Conservation (phyloP, 352 stramenopile species). For the Globisporangium echinulatum region DNA sequence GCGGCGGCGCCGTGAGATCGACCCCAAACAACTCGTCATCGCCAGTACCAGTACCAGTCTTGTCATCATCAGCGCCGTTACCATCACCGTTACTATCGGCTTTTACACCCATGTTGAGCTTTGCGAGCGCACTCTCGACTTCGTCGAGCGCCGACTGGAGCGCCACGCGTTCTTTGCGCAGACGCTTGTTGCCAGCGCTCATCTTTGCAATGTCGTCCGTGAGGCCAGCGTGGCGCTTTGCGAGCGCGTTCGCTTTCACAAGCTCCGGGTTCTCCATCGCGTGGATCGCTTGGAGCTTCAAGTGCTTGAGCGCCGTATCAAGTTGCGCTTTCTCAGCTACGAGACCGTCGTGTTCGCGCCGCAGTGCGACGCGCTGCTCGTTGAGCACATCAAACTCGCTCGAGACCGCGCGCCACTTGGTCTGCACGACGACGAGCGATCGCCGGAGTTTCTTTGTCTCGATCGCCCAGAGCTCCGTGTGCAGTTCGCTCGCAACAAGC, state of each 20-base stretch:
- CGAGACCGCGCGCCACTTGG: constrained; percentile 72
- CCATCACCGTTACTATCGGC: constrained; percentile 43
- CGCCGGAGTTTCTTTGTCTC: constrained; percentile 79
- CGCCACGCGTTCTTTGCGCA: constrained; percentile 71
- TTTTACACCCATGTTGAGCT: constrained; percentile 41
- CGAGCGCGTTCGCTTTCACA: constrained; percentile 66
- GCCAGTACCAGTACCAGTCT: constrained; percentile 6
- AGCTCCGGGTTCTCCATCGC: constrained; percentile 78
- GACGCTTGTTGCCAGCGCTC: constrained; percentile 73
- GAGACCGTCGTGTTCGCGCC: constrained; percentile 70
- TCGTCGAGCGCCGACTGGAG: constrained; percentile 65
- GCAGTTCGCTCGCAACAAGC: constrained; percentile 72
- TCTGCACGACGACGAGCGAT: constrained; percentile 38
- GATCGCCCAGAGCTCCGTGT: constrained; percentile 82
- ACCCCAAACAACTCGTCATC: constrained; percentile 70
- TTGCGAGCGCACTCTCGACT: constrained; percentile 56
- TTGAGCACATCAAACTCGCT: constrained; percentile 68
- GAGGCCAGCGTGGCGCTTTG: constrained; percentile 63
- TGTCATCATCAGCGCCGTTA: constrained; percentile 17
- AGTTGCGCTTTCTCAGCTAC: constrained; percentile 69
- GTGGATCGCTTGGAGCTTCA: constrained; percentile 67
- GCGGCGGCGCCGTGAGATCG: constrained; percentile 46
- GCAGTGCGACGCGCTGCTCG: constrained; percentile 42
- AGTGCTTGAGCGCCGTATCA: constrained; percentile 73
- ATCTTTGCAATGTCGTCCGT: constrained; percentile 84